These are phyloP conservation scores for Dentipellis fragilis DNA, from an alignment of 768 basidiomycete species.

Conservation along the genomic window DNA sequence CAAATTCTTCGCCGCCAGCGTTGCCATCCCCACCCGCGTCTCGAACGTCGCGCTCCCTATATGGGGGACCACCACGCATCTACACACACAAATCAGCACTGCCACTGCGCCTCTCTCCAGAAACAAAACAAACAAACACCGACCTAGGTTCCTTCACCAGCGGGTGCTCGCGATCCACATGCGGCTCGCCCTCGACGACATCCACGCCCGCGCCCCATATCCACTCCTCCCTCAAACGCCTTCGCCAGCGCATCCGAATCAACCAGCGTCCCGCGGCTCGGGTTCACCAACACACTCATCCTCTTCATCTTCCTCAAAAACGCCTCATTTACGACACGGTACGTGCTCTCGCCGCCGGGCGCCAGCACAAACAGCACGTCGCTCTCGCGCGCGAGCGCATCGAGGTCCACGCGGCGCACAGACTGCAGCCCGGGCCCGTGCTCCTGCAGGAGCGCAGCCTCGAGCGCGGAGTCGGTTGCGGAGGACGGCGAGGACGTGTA, in stretches of 20 bases:
- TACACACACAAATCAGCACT: conserved; percentile 19
- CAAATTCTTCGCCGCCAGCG: conserved; percentile 59
- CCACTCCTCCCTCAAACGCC: conserved; percentile 70
- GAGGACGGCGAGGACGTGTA: conserved; percentile 56
- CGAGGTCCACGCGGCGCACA: conserved; percentile 50
- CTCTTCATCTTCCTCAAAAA: conserved; percentile 83
- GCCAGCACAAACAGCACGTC: conserved; percentile 83
- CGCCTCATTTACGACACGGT: conserved; percentile 57
- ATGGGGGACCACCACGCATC: conserved; percentile 80
- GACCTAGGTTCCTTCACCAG: conserved; percentile 71
- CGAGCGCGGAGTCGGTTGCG: conserved; percentile 25
- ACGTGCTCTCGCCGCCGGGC: conserved; percentile 62
- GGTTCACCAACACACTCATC: conserved; percentile 76
- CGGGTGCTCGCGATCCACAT: conserved; percentile 63
- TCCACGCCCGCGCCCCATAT: conserved; percentile 92
- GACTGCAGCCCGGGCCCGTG: conserved; percentile 18
- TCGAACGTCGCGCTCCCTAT: conserved; percentile 86
- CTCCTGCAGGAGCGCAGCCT: conserved; percentile 23
- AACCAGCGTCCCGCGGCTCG: conserved; percentile 76
- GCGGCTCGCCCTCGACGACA: conserved; percentile 88
- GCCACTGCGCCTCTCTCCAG: not conserved
- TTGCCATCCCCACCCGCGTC: conserved; percentile 77
- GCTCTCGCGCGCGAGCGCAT: conserved; percentile 63
- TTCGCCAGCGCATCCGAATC: conserved; percentile 83
- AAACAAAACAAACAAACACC: conserved; percentile 10